Evolutionary conservation across 2,329 filamentous ascomycete genomes (phyloP), one percentile per base, ranked within the genome.

Genomic region (Hypoxylon sp.): DNA sequence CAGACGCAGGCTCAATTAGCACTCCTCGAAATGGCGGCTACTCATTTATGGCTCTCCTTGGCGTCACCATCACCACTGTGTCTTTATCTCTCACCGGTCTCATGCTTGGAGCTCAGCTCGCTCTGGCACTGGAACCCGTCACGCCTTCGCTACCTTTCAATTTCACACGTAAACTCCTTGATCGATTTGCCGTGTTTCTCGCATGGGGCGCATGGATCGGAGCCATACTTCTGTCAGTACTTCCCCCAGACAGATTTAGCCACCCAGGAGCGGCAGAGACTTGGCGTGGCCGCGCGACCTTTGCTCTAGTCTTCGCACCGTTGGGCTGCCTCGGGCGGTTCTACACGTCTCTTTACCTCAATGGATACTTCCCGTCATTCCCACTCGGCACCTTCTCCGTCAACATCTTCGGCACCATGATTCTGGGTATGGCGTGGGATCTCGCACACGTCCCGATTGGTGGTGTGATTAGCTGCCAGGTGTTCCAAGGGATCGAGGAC

Each of bases 361-460:
- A 98, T 74, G 82, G 86, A 0, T 84, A 88, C 20, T 73, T 89
- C 0, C 79, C 89, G 0, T 82, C 85, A 0, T 98, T 98, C 72
- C 95, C 95, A 0, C 79, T 98, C 0, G 95, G 95, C 2, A 98
- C 95, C 0, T 97, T 98, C 74, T 81, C 83, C 0, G 93, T 92
- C 30, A 98, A 98, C 75, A 84, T 97, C 3, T 78, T 91, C 13
- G 95, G 95, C 3, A 94, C 93, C 0, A 86, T 86, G 0, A 80
- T 97, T 14, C 79, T 97, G 55, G 94, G 89, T 13, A 90, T 94
- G 85, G 87, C 89, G 31, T 97, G 88, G 83, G 92, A 97, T 76
- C 81, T 97, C 56, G 92, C 94, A 71, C 94, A 93, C 75, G 86
- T 85, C 0, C 86, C 85, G 0, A 70, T 85, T 1, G 83, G 83